Evolutionary conservation across 331 rosid genomes (phyloP).

Genomic region (Acacia concinna): DNA sequence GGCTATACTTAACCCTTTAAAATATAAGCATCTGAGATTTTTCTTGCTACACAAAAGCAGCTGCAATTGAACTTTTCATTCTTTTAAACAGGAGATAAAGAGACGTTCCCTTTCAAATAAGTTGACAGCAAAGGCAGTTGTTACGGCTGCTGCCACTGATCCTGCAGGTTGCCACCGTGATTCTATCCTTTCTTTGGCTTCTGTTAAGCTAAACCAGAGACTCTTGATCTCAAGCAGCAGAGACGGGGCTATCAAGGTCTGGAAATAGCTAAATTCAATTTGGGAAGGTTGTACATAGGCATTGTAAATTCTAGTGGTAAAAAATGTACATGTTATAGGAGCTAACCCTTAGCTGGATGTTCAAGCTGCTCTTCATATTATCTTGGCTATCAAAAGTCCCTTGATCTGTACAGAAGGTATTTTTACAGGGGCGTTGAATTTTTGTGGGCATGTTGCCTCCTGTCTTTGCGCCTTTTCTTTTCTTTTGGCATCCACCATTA

Average conservation of each 20-base stretch:
- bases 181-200: slow-evolving; percentile 78
- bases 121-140: slow-evolving; percentile 73
- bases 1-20: too few relatives aligned
- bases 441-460: background rate
- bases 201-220: slow-evolving; percentile 92
- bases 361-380: background rate
- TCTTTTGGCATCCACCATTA: background rate
- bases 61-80: slow-evolving; percentile 24
- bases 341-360: slow-evolving; percentile 20
- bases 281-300: slow-evolving; percentile 50
- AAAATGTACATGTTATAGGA: slow-evolving; percentile 42
- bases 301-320: slow-evolving; percentile 35
- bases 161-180: slow-evolving; percentile 95
- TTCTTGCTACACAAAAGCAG: background rate
- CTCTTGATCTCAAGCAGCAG: slow-evolving; percentile 80
- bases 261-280: slow-evolving; percentile 52
- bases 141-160: slow-evolving; percentile 93
- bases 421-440: slow-evolving; percentile 9
- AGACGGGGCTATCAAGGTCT: slow-evolving; percentile 96
- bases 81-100: slow-evolving; percentile 67
- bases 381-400: slow-evolving; percentile 1
- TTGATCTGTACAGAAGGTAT: slow-evolving; percentile 35
- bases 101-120: slow-evolving; percentile 71
- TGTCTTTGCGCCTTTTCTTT: background rate
- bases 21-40: background rate